Percentiles rank a stretch among this genome's conserved stretches.
Evolutionary conservation across 805 yeast genomes (phyloP).

Genomic region (Candida ipomoeae): DNA sequence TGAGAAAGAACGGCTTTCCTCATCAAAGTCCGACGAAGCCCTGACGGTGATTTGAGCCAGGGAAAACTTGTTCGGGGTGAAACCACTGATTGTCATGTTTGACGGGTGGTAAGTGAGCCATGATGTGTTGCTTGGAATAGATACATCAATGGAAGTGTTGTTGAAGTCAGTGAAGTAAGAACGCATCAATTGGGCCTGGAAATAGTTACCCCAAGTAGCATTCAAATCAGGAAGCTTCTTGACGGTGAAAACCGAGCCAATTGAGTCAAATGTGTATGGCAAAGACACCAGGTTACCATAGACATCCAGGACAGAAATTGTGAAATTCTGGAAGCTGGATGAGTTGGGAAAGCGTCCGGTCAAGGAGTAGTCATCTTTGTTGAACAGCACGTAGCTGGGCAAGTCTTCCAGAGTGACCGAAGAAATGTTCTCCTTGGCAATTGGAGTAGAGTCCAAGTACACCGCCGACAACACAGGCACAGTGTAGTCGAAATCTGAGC

Average conservation of each 20-base stretch:
- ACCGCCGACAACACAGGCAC: constrained; percentile 63
- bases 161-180: constrained; percentile 54
- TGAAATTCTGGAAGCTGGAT: constrained; percentile 42
- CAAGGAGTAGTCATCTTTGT: constrained; percentile 37
- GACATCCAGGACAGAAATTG: constrained; percentile 54
- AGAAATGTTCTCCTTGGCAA: constrained; percentile 52
- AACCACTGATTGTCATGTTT: constrained; percentile 67
- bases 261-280: constrained; percentile 53
- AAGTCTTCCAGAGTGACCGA: constrained; percentile 43
- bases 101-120: constrained; percentile 66
- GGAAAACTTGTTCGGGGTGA: constrained; percentile 39
- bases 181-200: constrained; percentile 51
- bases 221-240: constrained; percentile 52
- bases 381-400: constrained; percentile 58
- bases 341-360: constrained; percentile 54
- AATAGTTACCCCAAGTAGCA: constrained; percentile 62
- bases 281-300: constrained; percentile 58
- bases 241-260: constrained; percentile 55
- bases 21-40: constrained; percentile 28
- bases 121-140: constrained; percentile 30
- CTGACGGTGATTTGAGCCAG: constrained; percentile 23
- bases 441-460: constrained; percentile 54
- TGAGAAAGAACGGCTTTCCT: constrained; percentile 40
- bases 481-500: constrained; percentile 47
- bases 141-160: constrained; percentile 46